A percentile compares a stretch with the other conserved stretches of the same genome.
These are phyloP conservation scores for Candida sonorensis DNA, from an alignment of 805 yeast genomes.

Conservation along the genomic window DNA sequence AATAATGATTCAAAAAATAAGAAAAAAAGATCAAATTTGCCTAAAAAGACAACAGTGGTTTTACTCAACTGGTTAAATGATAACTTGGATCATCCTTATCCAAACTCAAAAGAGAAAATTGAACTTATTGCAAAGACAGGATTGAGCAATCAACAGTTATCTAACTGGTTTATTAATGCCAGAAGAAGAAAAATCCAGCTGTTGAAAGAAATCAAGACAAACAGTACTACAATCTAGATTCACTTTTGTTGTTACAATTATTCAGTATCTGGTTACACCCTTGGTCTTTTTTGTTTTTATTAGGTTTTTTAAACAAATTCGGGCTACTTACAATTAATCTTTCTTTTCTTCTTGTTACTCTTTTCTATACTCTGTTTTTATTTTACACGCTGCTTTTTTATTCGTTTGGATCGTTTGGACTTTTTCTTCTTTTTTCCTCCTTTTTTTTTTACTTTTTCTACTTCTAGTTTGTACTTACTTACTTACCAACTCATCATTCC, in stretches of 20 bases:
- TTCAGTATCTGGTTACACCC: no score
- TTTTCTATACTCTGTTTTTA: no score
- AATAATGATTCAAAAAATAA: slow-evolving; percentile 5
- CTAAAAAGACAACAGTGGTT: slow-evolving; percentile 52
- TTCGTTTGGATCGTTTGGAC: no score
- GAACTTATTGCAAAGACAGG: slow-evolving; percentile 50
- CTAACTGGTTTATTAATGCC: slow-evolving; percentile 60
- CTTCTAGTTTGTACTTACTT: no score
- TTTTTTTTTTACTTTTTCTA: no score
- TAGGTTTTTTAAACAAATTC: no score
- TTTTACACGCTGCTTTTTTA: no score
- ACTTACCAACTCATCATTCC: no score
- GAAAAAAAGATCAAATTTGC: slow-evolving; percentile 43
- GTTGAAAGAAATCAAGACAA: slow-evolving; percentile 33
- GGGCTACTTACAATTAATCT: no score
- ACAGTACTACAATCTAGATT: slow-evolving; percentile 13
- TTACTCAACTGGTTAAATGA: slow-evolving; percentile 48
- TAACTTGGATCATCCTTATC: slow-evolving; percentile 54
- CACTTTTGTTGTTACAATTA: not conserved
- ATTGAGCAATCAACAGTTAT: slow-evolving; percentile 49
- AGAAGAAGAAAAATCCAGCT: slow-evolving; percentile 50
- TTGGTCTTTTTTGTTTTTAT: no score
- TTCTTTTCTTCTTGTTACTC: no score
- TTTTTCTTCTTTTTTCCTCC: no score
- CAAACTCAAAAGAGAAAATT: slow-evolving; percentile 49